Percentiles rank a stretch among this genome's conserved stretches.
These are phyloP conservation scores for Malus hybrid DNA, from an alignment of 331 rosid species.

Conservation along the genomic window DNA sequence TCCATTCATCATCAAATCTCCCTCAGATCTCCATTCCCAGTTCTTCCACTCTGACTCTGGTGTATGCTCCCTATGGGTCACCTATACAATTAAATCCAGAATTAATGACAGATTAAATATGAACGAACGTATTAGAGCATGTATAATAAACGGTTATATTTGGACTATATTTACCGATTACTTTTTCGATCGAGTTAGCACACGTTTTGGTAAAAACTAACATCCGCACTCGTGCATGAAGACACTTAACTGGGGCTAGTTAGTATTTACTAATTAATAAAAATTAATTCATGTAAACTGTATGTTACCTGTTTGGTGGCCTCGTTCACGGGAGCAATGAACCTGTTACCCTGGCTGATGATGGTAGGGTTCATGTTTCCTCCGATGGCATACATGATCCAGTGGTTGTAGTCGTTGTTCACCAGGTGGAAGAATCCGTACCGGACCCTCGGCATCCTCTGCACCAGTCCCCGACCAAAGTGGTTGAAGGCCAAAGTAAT, in stretches of 20 bases:
- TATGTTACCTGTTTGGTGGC: background rate
- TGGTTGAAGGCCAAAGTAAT: conserved; percentile 81
- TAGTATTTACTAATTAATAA: background rate
- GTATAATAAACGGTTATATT: background rate
- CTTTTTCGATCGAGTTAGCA: background rate
- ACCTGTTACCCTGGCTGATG: conserved; percentile 76
- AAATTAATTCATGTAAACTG: background rate
- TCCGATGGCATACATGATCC: conserved; percentile 95
- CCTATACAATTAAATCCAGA: conserved; percentile 14
- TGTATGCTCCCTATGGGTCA: conserved; percentile 59
- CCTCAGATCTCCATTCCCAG: conserved; percentile 79
- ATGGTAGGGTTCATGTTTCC: conserved; percentile 68
- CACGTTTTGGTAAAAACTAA: background rate
- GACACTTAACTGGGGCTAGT: background rate
- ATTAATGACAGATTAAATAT: background rate
- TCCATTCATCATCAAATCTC: conserved; percentile 57
- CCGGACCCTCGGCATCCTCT: conserved; percentile 76
- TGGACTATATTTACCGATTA: background rate
- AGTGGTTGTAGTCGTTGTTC: conserved; percentile 77
- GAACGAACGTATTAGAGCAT: background rate
- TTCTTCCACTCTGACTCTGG: conserved; percentile 25
- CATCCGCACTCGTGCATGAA: background rate
- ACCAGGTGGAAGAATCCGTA: conserved; percentile 64
- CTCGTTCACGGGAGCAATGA: conserved; percentile 16
- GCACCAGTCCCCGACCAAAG: conserved; percentile 58